phyloP scores from a whole-genome alignment of 257 asterid species.

The Gentiana macrophylla region DNA sequence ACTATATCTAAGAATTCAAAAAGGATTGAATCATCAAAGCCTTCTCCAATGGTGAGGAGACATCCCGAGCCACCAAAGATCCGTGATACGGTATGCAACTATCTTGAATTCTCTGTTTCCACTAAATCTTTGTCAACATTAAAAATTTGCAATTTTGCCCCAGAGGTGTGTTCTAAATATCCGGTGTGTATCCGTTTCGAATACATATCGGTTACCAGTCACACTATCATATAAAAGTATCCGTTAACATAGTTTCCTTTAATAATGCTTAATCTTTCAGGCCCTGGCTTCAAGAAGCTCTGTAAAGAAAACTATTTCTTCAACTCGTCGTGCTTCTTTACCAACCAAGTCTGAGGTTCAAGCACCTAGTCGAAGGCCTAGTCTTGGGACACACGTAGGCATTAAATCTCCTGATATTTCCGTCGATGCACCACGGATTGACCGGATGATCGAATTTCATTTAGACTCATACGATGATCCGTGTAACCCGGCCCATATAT shows the following conservation, averaged over 20 bases:
- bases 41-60: conserved; percentile 25
- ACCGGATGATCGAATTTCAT: conserved; percentile 72
- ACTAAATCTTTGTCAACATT: too few relatives aligned
- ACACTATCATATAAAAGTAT: too few relatives aligned
- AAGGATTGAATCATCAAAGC: too few relatives aligned
- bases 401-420: conserved; percentile 65
- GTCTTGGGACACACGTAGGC: conserved; percentile 30
- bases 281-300: conserved; percentile 36
- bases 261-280: conserved; percentile 21
- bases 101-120: too few relatives aligned
- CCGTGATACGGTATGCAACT: conserved; percentile 42
- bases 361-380: conserved; percentile 29
- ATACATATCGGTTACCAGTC: too few relatives aligned
- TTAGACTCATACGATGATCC: conserved; percentile 49
- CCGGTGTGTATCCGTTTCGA: too few relatives aligned
- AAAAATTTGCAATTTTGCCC: too few relatives aligned
- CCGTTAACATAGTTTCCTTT: not conserved
- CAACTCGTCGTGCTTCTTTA: conserved; percentile 61
- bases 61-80: conserved; percentile 44
- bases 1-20: too few relatives aligned
- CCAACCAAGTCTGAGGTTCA: conserved; percentile 30
- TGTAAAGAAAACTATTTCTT: conserved; percentile 41
- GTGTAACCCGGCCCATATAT: conserved; percentile 26
- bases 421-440: conserved; percentile 71
- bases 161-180: too few relatives aligned